Percentiles rank a stretch among this genome's conserved stretches.
Evolutionary conservation across 805 yeast genomes (phyloP).

Genomic region (Metschnikowia lachancei): DNA sequence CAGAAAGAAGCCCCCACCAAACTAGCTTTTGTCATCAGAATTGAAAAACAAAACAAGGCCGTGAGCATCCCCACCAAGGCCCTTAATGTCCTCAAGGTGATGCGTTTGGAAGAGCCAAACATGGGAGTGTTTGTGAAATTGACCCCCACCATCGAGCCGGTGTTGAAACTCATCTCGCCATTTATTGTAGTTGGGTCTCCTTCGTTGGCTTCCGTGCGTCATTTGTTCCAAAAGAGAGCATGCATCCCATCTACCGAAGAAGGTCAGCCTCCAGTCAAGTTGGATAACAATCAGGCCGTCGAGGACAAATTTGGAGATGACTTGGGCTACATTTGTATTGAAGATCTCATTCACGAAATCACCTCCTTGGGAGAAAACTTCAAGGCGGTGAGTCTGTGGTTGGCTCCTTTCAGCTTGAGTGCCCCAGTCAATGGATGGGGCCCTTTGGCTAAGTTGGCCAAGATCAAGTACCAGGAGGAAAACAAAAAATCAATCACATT

Average conservation of each 20-base stretch:
- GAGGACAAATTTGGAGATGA: slow-evolving; percentile 63
- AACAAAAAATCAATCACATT: slow-evolving; percentile 51
- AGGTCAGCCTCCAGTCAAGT: slow-evolving; percentile 38
- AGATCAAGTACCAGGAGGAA: slow-evolving; percentile 54
- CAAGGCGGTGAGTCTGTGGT: slow-evolving; percentile 56
- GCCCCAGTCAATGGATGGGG: slow-evolving; percentile 74
- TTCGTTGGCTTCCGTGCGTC: slow-evolving; percentile 67
- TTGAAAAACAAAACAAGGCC: slow-evolving; percentile 57
- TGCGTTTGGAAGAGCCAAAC: slow-evolving; percentile 59
- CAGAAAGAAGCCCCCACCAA: slow-evolving; percentile 28
- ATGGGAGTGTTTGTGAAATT: slow-evolving; percentile 71
- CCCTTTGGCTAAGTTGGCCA: slow-evolving; percentile 66
- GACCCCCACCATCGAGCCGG: slow-evolving; percentile 56
- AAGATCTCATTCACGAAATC: slow-evolving; percentile 75
- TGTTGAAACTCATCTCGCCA: slow-evolving; percentile 67
- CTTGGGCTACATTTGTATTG: slow-evolving; percentile 71
- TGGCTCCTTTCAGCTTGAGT: slow-evolving; percentile 67
- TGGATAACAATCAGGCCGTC: slow-evolving; percentile 72
- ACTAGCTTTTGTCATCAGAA: slow-evolving; percentile 64
- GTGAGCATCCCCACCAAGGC: slow-evolving; percentile 67
- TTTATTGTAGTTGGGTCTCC: slow-evolving; percentile 74
- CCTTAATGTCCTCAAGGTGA: slow-evolving; percentile 52
- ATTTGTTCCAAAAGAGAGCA: slow-evolving; percentile 74
- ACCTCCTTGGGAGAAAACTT: slow-evolving; percentile 61
- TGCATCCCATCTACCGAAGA: slow-evolving; percentile 42